Evolutionary conservation across 495 filamentous ascomycete genomes (phyloP).

Genomic region (Penicillium canariense): DNA sequence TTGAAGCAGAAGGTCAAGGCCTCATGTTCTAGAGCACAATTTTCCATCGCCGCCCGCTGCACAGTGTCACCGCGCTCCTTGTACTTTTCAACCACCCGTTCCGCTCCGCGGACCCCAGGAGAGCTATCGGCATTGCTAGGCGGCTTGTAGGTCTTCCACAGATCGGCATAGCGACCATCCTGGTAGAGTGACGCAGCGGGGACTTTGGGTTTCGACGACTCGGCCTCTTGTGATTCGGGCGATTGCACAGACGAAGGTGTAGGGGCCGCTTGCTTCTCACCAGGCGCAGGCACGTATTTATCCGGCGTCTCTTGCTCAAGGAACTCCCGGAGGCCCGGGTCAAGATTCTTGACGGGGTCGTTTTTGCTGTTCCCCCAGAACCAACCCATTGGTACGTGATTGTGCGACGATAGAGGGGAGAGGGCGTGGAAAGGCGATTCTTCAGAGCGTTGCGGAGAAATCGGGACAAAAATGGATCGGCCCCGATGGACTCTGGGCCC

Average conservation of each 20-base stretch:
- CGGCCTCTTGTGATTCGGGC: conserved; percentile 5
- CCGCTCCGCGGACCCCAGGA: conserved; percentile 52
- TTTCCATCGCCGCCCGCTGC: conserved; percentile 82
- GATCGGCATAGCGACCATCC: conserved; percentile 89
- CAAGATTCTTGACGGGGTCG: conserved; percentile 78
- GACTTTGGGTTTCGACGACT: conserved; percentile 46
- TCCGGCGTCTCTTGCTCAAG: conserved; percentile 78
- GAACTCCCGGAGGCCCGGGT: conserved; percentile 80
- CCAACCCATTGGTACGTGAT: conserved; percentile 57
- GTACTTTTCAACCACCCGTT: conserved; percentile 76
- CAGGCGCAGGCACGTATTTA: conserved; percentile 58
- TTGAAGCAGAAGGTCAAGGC: conserved; percentile 73
- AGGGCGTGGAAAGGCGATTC: conserved; percentile 1
- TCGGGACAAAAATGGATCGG: conserved; percentile 33
- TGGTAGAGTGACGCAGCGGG: conserved; percentile 59
- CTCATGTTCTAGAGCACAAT: conserved; percentile 83
- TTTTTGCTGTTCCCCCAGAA: conserved; percentile 56
- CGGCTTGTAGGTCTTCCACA: conserved; percentile 87
- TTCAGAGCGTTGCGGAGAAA: conserved; percentile 27
- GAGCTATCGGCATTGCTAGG: conserved; percentile 57
- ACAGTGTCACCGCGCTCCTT: conserved; percentile 78
- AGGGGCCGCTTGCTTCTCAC: conserved; percentile 23
- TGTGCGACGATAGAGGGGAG: neutral
- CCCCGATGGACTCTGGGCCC: conserved; percentile 20
- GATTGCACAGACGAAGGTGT: conserved; percentile 20